Base-by-base conservation (phyloP, 2,329 filamentous ascomycete genomes). In the Arthrobotrys pseudoclavata region DNA sequence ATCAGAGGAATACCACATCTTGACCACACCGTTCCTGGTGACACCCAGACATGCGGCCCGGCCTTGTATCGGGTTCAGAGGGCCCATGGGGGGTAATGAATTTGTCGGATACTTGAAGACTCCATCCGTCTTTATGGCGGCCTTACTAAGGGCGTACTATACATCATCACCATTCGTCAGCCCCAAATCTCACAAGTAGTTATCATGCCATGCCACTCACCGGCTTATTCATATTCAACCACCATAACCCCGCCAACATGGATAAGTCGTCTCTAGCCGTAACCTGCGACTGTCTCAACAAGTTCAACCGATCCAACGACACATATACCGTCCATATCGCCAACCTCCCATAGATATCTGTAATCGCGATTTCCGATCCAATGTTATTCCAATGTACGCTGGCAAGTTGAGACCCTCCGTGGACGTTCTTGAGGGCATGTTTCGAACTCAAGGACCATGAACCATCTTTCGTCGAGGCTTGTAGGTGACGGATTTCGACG, bases 341-440 rank as follows among this genome's bases (percentile, higher is more conserved):
- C 22, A 97, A 88, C 71, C 92, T 89, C 4, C 95, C 96, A 24
- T 89, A 89, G 29, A 90, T 87, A 83, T 98, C 95, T 75, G 96
- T 87, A 18, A 96, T 88, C 1, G 94, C 94, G 68, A 99, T 86
- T 80, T 98, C 96, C 1, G 91, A 90, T 40, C 89, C 91, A 4
- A 88, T 87, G 13, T 90, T 89, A 61, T 92, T 92, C 93, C 94
- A 98, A 64, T 89, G 90, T 9, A 99, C 84, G 84, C 97, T 94
- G 18, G 92, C 89, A 47, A 97, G 86, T 3, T 88, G 89, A 31
- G 89, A 89, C 0, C 89, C 88, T 29, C 89, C 87, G 52, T 88
- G 86, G n/a, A 87, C 85, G 10, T 89, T 87, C n/a, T 86, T 83
- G 69, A 91, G 87, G 0, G 86, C 85, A 2, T 89, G 91, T n/a